These are phyloP conservation scores for Kernera saxatilis DNA, from an alignment of 345 rosid species.

Conservation along the genomic window DNA sequence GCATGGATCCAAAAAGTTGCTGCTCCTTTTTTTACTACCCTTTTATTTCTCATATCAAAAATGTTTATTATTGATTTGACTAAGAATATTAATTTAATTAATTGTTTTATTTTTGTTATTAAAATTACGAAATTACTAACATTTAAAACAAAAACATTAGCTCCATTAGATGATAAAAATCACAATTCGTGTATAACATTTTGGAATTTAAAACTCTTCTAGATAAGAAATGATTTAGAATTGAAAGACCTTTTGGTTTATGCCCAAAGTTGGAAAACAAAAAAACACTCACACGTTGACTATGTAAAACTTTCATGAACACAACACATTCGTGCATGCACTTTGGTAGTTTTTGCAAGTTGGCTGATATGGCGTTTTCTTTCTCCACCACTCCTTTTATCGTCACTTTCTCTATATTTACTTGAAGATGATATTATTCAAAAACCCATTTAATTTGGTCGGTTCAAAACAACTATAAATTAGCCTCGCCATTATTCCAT, in stretches of 20 bases:
- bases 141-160: no score
- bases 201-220: background rate
- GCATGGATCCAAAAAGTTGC: background rate
- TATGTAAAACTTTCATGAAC: background rate
- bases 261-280: background rate
- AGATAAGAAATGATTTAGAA: background rate
- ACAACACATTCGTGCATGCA: conserved; percentile 7
- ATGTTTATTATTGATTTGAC: background rate
- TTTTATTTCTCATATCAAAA: background rate
- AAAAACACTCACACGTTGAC: background rate
- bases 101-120: no score
- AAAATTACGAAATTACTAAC: no score
- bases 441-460: background rate
- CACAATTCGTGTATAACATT: background rate
- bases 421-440: background rate
- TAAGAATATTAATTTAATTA: no score
- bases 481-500: background rate
- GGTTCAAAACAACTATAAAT: background rate
- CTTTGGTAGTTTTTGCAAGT: background rate
- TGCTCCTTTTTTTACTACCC: background rate
- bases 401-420: background rate
- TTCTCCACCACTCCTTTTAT: conserved; percentile 9
- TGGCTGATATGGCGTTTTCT: background rate
- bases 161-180: background rate
- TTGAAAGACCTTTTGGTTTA: background rate